Conservation (phyloP, 768 basidiomycete species). For the Mycena galopus region DNA sequence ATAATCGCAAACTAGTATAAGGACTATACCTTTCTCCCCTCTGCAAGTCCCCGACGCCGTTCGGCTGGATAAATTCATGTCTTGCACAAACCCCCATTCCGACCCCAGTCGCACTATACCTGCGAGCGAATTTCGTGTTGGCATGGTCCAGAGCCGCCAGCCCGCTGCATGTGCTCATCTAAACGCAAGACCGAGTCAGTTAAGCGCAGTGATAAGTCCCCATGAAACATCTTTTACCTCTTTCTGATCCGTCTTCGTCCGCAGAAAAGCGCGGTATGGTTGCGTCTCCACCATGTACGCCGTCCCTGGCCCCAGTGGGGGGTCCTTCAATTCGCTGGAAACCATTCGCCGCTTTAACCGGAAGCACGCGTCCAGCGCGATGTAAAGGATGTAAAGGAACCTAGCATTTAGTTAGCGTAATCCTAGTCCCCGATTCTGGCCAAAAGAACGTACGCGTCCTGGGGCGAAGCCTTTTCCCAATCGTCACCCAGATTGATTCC, state of each 20-base stretch:
- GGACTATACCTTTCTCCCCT: slow-evolving; percentile 45
- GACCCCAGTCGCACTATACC: slow-evolving; percentile 40
- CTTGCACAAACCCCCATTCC: slow-evolving; percentile 39
- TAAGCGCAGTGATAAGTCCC: too few species aligned
- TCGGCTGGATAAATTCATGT: slow-evolving; percentile 39
- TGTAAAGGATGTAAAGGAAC: slow-evolving; percentile 36
- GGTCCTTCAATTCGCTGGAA: slow-evolving; percentile 3
- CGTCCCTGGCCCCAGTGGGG: not conserved
- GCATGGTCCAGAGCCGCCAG: slow-evolving; percentile 36
- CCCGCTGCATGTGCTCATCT: slow-evolving; percentile 36
- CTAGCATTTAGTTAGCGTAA: too few species aligned
- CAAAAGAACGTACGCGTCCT: too few species aligned
- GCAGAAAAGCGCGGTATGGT: slow-evolving; percentile 33
- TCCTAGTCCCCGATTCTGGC: too few species aligned
- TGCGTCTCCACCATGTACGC: slow-evolving; percentile 23
- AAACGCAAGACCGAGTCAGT: not conserved
- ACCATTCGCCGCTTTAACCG: not conserved
- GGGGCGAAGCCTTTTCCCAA: slow-evolving; percentile 10
- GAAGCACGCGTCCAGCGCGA: slow-evolving; percentile 43
- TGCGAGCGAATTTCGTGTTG: slow-evolving; percentile 33
- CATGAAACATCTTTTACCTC: not conserved
- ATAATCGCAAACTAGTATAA: not conserved
- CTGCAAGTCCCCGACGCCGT: slow-evolving; percentile 44
- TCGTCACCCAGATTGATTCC: slow-evolving; percentile 32
- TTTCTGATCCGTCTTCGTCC: slow-evolving; percentile 7